Base-by-base conservation (phyloP, 176 grass and related monocot species). In the Ensete ventricosum region DNA sequence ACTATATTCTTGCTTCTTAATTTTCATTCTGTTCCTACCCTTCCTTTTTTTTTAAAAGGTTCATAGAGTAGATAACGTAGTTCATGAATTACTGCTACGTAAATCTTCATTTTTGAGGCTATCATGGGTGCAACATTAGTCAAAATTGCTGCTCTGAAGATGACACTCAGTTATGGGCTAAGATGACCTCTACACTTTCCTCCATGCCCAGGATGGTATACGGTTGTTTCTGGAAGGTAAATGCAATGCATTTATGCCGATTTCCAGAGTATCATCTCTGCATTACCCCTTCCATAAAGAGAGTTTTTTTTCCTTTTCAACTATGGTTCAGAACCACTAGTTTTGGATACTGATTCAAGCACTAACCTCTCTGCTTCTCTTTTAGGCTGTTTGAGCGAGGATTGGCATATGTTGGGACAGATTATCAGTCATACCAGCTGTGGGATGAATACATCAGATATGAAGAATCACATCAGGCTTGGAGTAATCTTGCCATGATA, bases 361-460 rank as follows among this genome's bases (percentile, higher is more conserved):
- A 13, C 7, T 26, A 73, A 50, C 63, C 53, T 52, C 29, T 80
- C 14, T 27, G 49, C 21, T 24, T 62, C 25, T 85, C 49, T 77
- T 66, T 24, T 85, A 99, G 95, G 84, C 65, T 99, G 74, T 99
- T 99, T 83, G 95, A 99, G 69, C 79, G 88, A 55, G 95, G 95
- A 70, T 80, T 99, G 82, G 91, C 91, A 73, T 99, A 99, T 65
- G 95, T 99, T 83, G 95, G 95, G 77, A 89, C 95, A 71, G 95
- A 99, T 86, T 99, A 88, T 72, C 84, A 84, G 55, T 99, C 95
- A 74, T 88, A 88, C 76, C 78, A 73, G 51, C 84, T 99, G 83
- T 99, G 95, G 95, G 95, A 99, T 78, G 95, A 99, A 66, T 99
- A 99, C 78, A 91, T 99, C 84, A 99, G 90, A 84, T 99, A 99